A percentile compares a stretch with the other conserved stretches of the same genome.
These are phyloP conservation scores for Fusarium multiceps DNA, from an alignment of 2,329 filamentous ascomycete species.

Conservation along the genomic window DNA sequence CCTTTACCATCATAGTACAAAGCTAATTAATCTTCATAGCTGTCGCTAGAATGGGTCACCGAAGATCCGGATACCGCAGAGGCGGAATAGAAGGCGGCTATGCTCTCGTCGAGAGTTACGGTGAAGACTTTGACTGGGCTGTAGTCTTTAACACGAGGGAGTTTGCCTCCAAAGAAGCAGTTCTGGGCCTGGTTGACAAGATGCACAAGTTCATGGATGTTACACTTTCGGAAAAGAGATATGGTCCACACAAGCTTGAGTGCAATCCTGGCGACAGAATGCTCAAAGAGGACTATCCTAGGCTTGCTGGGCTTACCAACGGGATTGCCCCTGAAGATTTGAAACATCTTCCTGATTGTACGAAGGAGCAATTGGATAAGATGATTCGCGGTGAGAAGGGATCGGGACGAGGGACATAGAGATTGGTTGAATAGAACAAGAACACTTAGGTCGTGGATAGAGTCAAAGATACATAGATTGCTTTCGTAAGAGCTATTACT, in stretches of 20 bases:
- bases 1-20: rapidly evolving
- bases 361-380: not conserved
- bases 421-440: not conserved
- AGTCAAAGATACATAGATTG: not conserved
- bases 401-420: not conserved
- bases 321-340: not conserved
- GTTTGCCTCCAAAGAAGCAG: constrained; percentile 1
- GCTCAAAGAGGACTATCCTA: not conserved
- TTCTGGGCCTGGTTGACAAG: constrained; percentile 16
- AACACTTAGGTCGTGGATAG: not conserved
- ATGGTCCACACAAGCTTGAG: not conserved
- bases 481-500: not conserved
- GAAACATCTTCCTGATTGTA: not conserved
- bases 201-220: not conserved
- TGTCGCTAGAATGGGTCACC: constrained; percentile 9
- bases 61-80: not conserved
- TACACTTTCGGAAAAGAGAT: not conserved
- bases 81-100: constrained; percentile 24
- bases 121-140: constrained; percentile 16
- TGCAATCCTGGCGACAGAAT: not conserved
- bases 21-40: constrained; percentile 1
- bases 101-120: not conserved
- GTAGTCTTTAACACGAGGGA: constrained; percentile 33
- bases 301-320: not conserved
- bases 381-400: not conserved